A percentile compares a stretch with the other conserved stretches of the same genome.
Conservation (phyloP, 2,329 filamentous ascomycete species). For the Neonectria faginata region DNA sequence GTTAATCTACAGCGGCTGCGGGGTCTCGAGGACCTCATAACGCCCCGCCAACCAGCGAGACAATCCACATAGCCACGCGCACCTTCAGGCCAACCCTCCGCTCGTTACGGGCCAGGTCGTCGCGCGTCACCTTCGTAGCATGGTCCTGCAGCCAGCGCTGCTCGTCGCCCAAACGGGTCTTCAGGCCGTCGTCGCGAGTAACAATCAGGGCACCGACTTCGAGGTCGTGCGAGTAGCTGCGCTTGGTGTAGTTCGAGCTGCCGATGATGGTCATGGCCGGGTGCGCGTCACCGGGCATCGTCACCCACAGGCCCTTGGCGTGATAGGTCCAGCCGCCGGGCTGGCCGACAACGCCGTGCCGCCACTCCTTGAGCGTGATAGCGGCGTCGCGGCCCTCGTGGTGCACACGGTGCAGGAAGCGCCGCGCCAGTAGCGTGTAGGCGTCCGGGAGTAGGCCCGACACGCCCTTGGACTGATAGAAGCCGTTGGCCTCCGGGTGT, state of each 20-base stretch:
- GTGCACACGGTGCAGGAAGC: slow-evolving; percentile 76
- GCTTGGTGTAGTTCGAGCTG: slow-evolving; percentile 94
- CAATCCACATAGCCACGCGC: slow-evolving; percentile 92
- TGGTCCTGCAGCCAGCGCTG: slow-evolving; percentile 83
- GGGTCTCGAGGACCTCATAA: slow-evolving; percentile 62
- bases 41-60: slow-evolving; percentile 86
- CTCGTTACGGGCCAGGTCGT: slow-evolving; percentile 85
- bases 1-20: slow-evolving; percentile 32
- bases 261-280: slow-evolving; percentile 87
- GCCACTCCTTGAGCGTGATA: slow-evolving; percentile 89
- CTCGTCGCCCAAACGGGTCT: slow-evolving; percentile 80
- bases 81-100: slow-evolving; percentile 88
- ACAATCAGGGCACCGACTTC: slow-evolving; percentile 90
- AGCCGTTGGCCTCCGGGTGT: slow-evolving; percentile 93
- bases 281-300: slow-evolving; percentile 71
- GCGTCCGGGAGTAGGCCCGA: slow-evolving; percentile 91
- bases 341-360: slow-evolving; percentile 81
- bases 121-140: slow-evolving; percentile 74
- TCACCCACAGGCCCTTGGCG: slow-evolving; percentile 95
- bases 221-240: slow-evolving; percentile 91
- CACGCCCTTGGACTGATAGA: slow-evolving; percentile 88
- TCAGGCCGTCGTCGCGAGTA: slow-evolving; percentile 79
- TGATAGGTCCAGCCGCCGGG: slow-evolving; percentile 96
- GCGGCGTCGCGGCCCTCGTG: slow-evolving; percentile 60
- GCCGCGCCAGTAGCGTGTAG: slow-evolving; percentile 87